A percentile compares a stretch with the other conserved stretches of the same genome.
Conservation (phyloP, 352 stramenopile species). For the Plasmopara halstedii region DNA sequence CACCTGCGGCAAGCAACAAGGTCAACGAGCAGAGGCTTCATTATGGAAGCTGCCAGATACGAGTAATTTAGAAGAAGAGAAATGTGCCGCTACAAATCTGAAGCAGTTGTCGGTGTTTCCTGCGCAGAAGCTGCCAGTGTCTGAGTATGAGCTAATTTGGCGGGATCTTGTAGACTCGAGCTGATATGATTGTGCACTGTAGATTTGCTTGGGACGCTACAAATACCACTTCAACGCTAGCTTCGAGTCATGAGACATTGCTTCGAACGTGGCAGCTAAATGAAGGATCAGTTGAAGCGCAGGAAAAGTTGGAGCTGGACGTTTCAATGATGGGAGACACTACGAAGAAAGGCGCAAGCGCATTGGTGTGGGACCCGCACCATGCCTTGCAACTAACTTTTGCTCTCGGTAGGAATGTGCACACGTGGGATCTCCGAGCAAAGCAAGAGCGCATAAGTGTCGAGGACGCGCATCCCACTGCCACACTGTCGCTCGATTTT, state of each 20-base stretch:
- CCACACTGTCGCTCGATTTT: slow-evolving; percentile 90
- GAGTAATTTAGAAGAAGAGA: slow-evolving; percentile 2
- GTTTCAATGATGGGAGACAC: slow-evolving; percentile 34
- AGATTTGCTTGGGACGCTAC: slow-evolving; percentile 40
- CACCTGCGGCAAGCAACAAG: slow-evolving; percentile 40
- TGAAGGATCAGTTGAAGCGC: slow-evolving; percentile 19
- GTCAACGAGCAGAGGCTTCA: slow-evolving; percentile 26
- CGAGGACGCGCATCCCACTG: slow-evolving; percentile 51
- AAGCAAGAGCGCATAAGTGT: slow-evolving; percentile 37
- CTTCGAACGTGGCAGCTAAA: slow-evolving; percentile 50
- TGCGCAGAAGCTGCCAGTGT: slow-evolving; percentile 34
- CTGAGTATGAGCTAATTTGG: slow-evolving; percentile 24
- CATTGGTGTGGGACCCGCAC: slow-evolving; percentile 81
- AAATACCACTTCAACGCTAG: slow-evolving; percentile 16
- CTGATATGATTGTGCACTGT: background rate
- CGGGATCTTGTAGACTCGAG: background rate
- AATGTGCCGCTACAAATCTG: slow-evolving; percentile 21
- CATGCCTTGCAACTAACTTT: slow-evolving; percentile 56
- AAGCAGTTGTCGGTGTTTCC: slow-evolving; percentile 30
- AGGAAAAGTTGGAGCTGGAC: slow-evolving; percentile 46
- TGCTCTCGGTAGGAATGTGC: slow-evolving; percentile 49
- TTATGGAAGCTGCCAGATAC: slow-evolving; percentile 39
- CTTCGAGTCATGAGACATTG: slow-evolving; percentile 35
- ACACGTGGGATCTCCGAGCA: slow-evolving; percentile 65
- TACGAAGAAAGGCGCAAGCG: slow-evolving; percentile 16